Evolutionary conservation across 192 early-diverging fungal species (phyloP).

Genomic region (Entomortierella beljakovae): DNA sequence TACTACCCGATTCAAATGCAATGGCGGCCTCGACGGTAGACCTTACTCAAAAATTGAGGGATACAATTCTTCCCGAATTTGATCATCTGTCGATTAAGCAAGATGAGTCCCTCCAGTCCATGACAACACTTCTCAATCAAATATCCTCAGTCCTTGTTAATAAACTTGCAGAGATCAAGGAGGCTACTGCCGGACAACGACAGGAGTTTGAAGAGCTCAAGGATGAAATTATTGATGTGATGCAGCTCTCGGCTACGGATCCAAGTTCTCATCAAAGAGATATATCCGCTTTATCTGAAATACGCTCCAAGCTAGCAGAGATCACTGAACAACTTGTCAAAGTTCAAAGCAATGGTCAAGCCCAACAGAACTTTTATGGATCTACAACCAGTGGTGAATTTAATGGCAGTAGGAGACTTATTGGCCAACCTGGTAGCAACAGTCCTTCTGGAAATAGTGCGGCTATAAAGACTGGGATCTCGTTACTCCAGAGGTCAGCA

Average conservation of each 20-base stretch:
- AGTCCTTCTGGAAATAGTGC: not conserved
- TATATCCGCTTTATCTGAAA: slow-evolving; percentile 35
- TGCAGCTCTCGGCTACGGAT: slow-evolving; percentile 50
- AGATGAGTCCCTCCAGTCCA: slow-evolving; percentile 40
- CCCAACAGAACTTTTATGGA: slow-evolving; percentile 3
- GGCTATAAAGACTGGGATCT: slow-evolving; percentile 37
- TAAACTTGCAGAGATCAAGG: slow-evolving; percentile 43
- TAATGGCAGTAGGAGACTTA: not conserved
- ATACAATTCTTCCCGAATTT: slow-evolving; percentile 46
- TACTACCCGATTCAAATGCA: slow-evolving; percentile 1
- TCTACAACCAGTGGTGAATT: slow-evolving; percentile 1
- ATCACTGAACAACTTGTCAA: slow-evolving; percentile 36
- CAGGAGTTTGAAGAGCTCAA: slow-evolving; percentile 54
- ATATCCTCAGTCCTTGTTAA: slow-evolving; percentile 37
- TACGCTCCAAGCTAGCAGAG: slow-evolving; percentile 44
- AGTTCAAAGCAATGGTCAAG: slow-evolving; percentile 8
- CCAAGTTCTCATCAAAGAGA: slow-evolving; percentile 45
- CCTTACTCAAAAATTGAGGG: slow-evolving; percentile 27
- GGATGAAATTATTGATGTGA: slow-evolving; percentile 52
- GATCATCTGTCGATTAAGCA: slow-evolving; percentile 47
- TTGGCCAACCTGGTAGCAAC: not conserved
- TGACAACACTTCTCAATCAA: slow-evolving; percentile 59
- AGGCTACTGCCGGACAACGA: slow-evolving; percentile 33
- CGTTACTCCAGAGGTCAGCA: slow-evolving; percentile 40
- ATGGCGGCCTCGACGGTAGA: slow-evolving; percentile 2